Evolutionary conservation across 2,329 filamentous ascomycete species (phyloP).

Genomic region (Arthrobotrys megalospora): DNA sequence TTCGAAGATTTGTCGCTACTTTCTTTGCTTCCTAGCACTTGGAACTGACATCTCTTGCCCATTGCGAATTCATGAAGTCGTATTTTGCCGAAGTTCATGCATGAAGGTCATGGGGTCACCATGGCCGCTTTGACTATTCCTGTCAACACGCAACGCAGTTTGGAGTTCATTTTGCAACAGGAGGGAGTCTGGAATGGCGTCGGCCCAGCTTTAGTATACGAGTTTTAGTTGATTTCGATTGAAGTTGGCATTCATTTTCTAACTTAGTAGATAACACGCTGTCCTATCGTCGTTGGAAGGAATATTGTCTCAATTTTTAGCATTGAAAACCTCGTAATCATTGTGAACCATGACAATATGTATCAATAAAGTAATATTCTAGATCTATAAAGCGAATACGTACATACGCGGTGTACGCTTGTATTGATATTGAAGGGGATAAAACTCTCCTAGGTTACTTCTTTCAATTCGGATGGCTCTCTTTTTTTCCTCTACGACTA

Average conservation of each 20-base stretch:
- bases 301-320: too few species aligned
- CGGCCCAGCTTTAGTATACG: background rate
- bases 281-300: background rate
- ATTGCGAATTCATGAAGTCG: conserved; percentile 26
- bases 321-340: too few species aligned
- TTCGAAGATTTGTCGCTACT: conserved; percentile 4
- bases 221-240: background rate
- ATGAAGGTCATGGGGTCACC: conserved; percentile 60
- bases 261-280: too few species aligned
- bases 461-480: too few species aligned
- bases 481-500: too few species aligned
- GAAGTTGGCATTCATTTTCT: background rate
- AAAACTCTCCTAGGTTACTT: too few species aligned
- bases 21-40: background rate
- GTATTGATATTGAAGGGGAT: too few species aligned
- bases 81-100: conserved; percentile 60
- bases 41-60: background rate
- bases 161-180: conserved; percentile 9
- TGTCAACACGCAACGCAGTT: conserved; percentile 14
- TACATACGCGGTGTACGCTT: too few species aligned
- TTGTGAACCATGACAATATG: too few species aligned
- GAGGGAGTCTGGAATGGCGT: background rate
- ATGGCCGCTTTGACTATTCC: conserved; percentile 24
- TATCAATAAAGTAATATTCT: too few species aligned
- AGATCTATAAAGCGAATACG: too few species aligned